Evolutionary conservation across 2,329 filamentous ascomycete genomes (phyloP).

Genomic region (Fonsecaea erecta): DNA sequence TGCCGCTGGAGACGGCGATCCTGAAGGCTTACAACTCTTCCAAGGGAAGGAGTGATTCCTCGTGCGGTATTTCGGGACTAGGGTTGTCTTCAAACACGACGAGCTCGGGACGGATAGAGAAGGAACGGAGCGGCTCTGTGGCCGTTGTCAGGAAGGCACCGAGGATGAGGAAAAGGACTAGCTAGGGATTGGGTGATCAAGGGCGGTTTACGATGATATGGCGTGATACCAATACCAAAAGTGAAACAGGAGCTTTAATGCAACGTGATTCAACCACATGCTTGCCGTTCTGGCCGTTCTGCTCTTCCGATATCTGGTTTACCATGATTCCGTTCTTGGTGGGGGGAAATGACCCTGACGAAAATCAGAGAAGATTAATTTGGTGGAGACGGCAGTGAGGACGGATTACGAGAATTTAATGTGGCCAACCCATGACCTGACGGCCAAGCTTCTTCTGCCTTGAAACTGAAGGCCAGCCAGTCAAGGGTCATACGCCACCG

Average conservation of each 20-base stretch:
- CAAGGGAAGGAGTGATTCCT: constrained; percentile 26
- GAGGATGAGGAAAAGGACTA: constrained; percentile 34
- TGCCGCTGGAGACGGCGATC: constrained; percentile 31
- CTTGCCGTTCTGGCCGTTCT: neutral
- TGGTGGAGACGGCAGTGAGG: neutral
- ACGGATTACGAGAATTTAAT: neutral
- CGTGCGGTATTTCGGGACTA: constrained; percentile 20
- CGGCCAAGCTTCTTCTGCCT: neutral
- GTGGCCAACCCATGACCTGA: neutral
- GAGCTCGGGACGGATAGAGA: constrained; percentile 31
- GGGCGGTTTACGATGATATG: neutral
- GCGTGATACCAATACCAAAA: neutral
- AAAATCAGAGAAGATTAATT: neutral
- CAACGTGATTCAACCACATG: neutral
- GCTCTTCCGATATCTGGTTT: neutral
- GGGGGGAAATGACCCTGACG: neutral
- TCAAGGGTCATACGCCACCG: neutral
- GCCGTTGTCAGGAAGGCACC: constrained; percentile 28
- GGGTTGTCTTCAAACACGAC: neutral
- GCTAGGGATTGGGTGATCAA: constrained; percentile 9
- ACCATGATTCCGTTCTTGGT: neutral
- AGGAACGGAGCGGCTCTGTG: constrained; percentile 26
- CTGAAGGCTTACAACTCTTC: constrained; percentile 21
- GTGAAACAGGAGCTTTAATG: neutral
- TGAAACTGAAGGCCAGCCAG: neutral